A percentile compares a stretch with the other conserved stretches of the same genome.
phyloP scores from a whole-genome alignment of 306 rosid genomes.

The Quercus gilva region DNA sequence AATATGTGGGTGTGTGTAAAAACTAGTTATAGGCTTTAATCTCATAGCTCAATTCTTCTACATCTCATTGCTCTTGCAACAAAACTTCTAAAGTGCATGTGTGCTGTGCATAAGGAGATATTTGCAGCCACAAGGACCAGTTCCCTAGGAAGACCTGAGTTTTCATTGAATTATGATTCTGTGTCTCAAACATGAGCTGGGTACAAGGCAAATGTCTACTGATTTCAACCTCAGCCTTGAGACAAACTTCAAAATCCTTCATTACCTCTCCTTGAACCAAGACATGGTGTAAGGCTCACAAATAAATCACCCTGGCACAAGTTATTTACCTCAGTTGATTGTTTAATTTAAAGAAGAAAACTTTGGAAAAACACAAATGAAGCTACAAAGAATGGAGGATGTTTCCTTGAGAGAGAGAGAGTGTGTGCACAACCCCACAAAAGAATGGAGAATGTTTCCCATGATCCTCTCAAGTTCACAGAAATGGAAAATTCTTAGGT shows the following conservation, averaged over 20 bases:
- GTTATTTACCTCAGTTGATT: not conserved
- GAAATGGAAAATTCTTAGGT: too few relatives aligned
- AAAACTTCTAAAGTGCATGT: not conserved
- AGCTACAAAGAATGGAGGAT: not conserved
- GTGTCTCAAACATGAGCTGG: not conserved
- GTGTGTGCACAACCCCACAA: not conserved
- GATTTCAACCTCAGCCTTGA: not conserved
- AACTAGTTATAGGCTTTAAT: not conserved
- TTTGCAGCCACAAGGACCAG: not conserved
- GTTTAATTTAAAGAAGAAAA: not conserved
- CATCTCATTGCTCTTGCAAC: not conserved
- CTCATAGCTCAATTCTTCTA: not conserved
- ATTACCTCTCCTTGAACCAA: not conserved
- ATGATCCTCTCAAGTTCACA: not conserved
- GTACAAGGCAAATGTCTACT: not conserved
- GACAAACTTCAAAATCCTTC: not conserved
- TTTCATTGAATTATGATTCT: not conserved
- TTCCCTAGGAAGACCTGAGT: not conserved
- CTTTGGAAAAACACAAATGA: not conserved
- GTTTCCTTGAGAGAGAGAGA: not conserved
- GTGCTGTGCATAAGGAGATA: not conserved
- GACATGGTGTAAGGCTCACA: not conserved
- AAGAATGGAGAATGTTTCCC: not conserved
- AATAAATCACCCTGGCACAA: not conserved
- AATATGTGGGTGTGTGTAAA: too few relatives aligned